phyloP scores from a whole-genome alignment of 345 rosid genomes.

The Clausena lansium region DNA sequence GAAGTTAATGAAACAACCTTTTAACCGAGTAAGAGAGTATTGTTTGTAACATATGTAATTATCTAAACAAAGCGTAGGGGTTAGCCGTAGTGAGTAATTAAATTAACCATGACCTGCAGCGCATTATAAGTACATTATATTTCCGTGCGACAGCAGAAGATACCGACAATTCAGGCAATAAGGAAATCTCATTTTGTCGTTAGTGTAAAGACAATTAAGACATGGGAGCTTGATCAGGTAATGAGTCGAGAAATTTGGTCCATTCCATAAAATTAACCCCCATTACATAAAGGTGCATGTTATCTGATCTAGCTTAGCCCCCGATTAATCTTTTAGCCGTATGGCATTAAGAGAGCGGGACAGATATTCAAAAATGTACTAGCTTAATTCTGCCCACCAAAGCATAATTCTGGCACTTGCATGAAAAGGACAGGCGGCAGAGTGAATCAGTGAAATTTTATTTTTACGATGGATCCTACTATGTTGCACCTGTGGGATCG shows the following conservation, averaged over 20 bases:
- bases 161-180: neutral
- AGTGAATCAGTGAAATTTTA: neutral
- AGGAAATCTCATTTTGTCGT: neutral
- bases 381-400: neutral
- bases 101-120: neutral
- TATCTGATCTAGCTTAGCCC: too few relatives aligned
- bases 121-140: too few relatives aligned
- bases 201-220: neutral
- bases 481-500: too few relatives aligned
- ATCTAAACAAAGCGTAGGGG: neutral
- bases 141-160: too few relatives aligned
- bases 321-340: neutral
- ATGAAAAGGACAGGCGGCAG: neutral
- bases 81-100: neutral
- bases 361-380: neutral
- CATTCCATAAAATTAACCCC: neutral
- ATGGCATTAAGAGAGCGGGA: neutral
- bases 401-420: neutral
- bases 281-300: neutral
- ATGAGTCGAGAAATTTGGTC: neutral
- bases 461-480: too few relatives aligned
- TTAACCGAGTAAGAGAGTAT: neutral
- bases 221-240: neutral
- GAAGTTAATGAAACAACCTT: neutral
- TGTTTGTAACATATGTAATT: neutral